phyloP scores from a whole-genome alignment of 2,329 filamentous ascomycete species.

The Aspergillus pseudoterreus region DNA sequence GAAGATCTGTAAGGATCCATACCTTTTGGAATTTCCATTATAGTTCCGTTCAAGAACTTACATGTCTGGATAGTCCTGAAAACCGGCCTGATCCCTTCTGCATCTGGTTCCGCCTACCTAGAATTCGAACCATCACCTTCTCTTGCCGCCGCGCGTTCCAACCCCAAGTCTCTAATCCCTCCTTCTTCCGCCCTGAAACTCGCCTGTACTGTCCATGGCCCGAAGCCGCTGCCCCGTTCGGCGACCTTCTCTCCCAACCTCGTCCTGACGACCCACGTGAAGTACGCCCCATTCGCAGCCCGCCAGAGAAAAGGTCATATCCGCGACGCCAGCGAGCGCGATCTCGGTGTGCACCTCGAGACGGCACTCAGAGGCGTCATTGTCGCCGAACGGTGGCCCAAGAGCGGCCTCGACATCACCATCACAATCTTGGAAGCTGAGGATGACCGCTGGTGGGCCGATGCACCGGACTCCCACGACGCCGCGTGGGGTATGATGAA shows the following conservation, averaged over 20 bases:
- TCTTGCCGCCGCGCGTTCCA: conserved; percentile 42
- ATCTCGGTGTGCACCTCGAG: conserved; percentile 86
- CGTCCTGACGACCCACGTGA: conserved; percentile 87
- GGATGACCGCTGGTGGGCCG: conserved; percentile 68
- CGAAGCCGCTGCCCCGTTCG: conserved; percentile 81
- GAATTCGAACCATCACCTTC: conserved; percentile 49
- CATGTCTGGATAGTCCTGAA: conserved; percentile 64
- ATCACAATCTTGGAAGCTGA: conserved; percentile 92
- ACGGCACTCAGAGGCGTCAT: conserved; percentile 84
- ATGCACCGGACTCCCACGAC: conserved; percentile 48
- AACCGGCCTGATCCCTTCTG: conserved; percentile 87
- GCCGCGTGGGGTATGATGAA: conserved; percentile 87
- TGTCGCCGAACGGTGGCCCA: conserved; percentile 95
- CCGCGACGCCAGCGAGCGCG: conserved; percentile 79
- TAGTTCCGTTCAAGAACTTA: conserved; percentile 12
- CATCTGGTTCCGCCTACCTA: conserved; percentile 79
- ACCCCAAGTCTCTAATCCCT: conserved; percentile 47
- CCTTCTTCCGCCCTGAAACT: conserved; percentile 74
- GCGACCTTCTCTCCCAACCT: conserved; percentile 90
- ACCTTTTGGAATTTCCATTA: background rate
- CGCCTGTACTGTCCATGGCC: conserved; percentile 88
- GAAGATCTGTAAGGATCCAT: conserved; percentile 69
- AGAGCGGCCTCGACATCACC: conserved; percentile 93
- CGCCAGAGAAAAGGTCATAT: conserved; percentile 78
- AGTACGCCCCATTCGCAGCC: conserved; percentile 93